Evolutionary conservation across 495 filamentous ascomycete species (phyloP).

Genomic region (Penicillium desertorum): DNA sequence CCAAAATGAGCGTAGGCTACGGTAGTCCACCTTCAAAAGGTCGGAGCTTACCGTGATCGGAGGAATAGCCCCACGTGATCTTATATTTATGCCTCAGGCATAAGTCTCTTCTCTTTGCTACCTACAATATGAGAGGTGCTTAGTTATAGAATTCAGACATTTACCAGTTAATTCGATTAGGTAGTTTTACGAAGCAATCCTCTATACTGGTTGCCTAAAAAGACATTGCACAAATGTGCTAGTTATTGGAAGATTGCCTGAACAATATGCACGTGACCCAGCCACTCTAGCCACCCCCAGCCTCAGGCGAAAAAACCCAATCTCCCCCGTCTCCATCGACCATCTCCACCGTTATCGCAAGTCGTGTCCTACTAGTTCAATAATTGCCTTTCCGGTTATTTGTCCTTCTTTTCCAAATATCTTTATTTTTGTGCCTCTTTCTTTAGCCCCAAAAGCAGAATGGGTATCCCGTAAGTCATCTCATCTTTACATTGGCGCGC

Average conservation of each 20-base stretch:
- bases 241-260: background rate
- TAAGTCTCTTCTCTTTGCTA: background rate
- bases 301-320: slow-evolving; percentile 8
- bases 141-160: background rate
- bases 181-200: background rate
- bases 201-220: background rate
- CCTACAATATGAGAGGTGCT: background rate
- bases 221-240: background rate
- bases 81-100: background rate
- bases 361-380: slow-evolving; percentile 21
- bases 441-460: slow-evolving; percentile 28
- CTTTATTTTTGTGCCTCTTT: slow-evolving; percentile 23
- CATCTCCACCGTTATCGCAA: slow-evolving; percentile 18
- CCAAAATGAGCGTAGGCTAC: background rate
- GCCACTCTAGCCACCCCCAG: background rate
- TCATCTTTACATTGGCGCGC: slow-evolving; percentile 14
- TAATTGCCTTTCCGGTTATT: slow-evolving; percentile 8
- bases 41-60: slow-evolving; percentile 4
- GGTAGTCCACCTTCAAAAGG: background rate
- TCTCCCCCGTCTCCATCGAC: slow-evolving; percentile 11
- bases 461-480: slow-evolving; percentile 79
- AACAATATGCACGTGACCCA: background rate
- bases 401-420: slow-evolving; percentile 16
- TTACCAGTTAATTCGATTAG: background rate
- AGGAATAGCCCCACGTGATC: background rate